Conservation (phyloP, 768 basidiomycete species). For the Leccinum subtestaceum region DNA sequence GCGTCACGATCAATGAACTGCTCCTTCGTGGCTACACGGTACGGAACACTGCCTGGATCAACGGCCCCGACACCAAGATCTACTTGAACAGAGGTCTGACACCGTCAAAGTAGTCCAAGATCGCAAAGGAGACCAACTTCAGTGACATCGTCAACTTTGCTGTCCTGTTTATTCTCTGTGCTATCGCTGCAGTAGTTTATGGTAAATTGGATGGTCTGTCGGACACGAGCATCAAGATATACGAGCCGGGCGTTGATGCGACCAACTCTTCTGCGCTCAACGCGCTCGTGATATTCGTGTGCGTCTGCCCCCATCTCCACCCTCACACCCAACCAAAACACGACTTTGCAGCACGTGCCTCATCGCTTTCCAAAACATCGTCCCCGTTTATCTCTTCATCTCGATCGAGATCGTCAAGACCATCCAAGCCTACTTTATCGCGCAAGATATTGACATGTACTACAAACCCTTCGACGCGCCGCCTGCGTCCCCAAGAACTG, state of each 20-base stretch:
- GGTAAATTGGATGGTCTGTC: conserved; percentile 63
- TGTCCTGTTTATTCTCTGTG: conserved; percentile 74
- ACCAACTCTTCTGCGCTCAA: conserved; percentile 66
- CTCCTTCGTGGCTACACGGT: conserved; percentile 88
- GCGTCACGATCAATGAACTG: conserved; percentile 88
- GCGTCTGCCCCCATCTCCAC: conserved; percentile 33
- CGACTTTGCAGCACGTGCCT: conserved; percentile 67
- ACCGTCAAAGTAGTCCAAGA: conserved; percentile 95
- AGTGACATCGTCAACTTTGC: conserved; percentile 94
- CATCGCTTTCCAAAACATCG: conserved; percentile 96
- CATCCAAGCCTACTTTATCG: conserved; percentile 95
- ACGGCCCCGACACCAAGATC: conserved; percentile 90
- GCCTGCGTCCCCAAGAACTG: conserved; percentile 94
- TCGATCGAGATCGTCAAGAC: conserved; percentile 99
- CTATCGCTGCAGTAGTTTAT: conserved; percentile 69
- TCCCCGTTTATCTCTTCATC: conserved; percentile 94
- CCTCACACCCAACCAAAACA: conserved; percentile 1
- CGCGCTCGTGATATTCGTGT: conserved; percentile 89
- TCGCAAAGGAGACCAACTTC: conserved; percentile 97
- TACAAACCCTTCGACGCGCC: conserved; percentile 76
- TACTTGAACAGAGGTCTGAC: conserved; percentile 91
- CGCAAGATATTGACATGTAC: conserved; percentile 96
- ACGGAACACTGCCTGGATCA: conserved; percentile 89
- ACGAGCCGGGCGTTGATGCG: conserved; percentile 64
- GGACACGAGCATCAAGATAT: conserved; percentile 68